Conservation (phyloP, 352 stramenopile genomes). For the Globisporangium takayamanum region DNA sequence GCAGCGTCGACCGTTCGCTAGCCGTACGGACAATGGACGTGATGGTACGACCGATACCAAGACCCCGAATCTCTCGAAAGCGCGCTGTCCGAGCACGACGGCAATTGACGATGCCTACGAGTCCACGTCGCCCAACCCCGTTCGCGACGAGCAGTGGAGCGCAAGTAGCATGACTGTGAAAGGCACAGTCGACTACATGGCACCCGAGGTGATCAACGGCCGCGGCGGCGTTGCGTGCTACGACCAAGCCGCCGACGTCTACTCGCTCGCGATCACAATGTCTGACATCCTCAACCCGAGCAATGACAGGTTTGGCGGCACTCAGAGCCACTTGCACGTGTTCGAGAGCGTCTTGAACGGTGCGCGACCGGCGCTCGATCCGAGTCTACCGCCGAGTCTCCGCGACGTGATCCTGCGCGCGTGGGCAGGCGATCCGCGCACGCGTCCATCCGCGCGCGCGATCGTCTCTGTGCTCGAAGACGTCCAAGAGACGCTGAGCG, state of each 20-base stretch:
- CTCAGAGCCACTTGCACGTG: slow-evolving; percentile 34
- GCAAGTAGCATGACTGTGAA: slow-evolving; percentile 45
- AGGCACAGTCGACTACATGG: slow-evolving; percentile 79
- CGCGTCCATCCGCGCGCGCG: slow-evolving; percentile 17
- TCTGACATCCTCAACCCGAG: slow-evolving; percentile 67
- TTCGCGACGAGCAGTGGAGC: neutral
- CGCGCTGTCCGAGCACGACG: neutral
- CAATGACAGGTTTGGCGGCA: slow-evolving; percentile 33
- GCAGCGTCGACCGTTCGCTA: too few species aligned
- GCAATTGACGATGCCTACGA: neutral
- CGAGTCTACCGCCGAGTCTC: slow-evolving; percentile 4
- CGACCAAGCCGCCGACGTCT: slow-evolving; percentile 63
- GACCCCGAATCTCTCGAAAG: too few species aligned
- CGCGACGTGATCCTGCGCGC: slow-evolving; percentile 18
- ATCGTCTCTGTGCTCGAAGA: slow-evolving; percentile 23
- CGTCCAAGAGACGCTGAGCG: slow-evolving; percentile 18
- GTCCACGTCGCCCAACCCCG: too few species aligned
- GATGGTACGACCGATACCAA: too few species aligned
- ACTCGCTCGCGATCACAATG: slow-evolving; percentile 68
- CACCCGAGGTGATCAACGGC: slow-evolving; percentile 79
- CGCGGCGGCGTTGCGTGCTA: slow-evolving; percentile 42
- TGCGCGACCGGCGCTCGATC: slow-evolving; percentile 19
- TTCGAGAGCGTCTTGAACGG: slow-evolving; percentile 34
- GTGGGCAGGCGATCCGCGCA: slow-evolving; percentile 14
- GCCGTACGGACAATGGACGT: slow-evolving; percentile 6